Percentiles rank a stretch among this genome's conserved stretches.
Conservation (phyloP, 306 rosid species). For the Begonia loranthoides region DNA sequence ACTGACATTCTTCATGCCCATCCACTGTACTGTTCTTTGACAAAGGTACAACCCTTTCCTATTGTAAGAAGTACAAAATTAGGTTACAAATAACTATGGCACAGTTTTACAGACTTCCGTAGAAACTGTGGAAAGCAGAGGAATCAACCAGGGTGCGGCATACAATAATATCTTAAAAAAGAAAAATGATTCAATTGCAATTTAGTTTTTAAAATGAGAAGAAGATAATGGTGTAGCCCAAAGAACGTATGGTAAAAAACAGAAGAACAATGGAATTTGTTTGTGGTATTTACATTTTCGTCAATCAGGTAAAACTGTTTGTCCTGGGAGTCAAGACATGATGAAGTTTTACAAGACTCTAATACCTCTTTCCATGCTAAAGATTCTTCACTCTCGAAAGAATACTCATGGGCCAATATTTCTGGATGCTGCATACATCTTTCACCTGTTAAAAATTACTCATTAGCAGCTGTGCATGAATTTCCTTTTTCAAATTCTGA, state of each 20-base stretch:
- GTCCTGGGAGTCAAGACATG: slow-evolving; percentile 19
- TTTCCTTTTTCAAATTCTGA: no score
- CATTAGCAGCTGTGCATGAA: slow-evolving; percentile 14
- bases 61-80: slow-evolving; percentile 13
- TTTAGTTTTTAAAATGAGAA: background rate
- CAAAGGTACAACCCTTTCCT: slow-evolving; percentile 32
- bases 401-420: slow-evolving; percentile 18
- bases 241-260: background rate
- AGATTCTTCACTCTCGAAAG: slow-evolving; percentile 30
- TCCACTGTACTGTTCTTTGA: slow-evolving; percentile 24
- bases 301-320: slow-evolving; percentile 18
- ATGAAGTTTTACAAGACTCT: slow-evolving; percentile 20
- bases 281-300: slow-evolving; percentile 41
- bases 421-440: slow-evolving; percentile 19
- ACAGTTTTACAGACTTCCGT: background rate
- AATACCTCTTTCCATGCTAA: slow-evolving; percentile 44
- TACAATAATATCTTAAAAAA: no score
- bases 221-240: background rate
- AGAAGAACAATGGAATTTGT: background rate
- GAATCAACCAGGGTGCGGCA: background rate
- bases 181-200: background rate
- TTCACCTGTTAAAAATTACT: slow-evolving; percentile 20
- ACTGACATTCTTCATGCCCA: slow-evolving; percentile 26
- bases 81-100: no score
- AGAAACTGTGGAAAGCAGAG: background rate